Percentiles rank a stretch among this genome's conserved stretches.
These are phyloP conservation scores for Wolfiporia cocos DNA, from an alignment of 1,284 basidiomycete genomes.

Conservation along the genomic window DNA sequence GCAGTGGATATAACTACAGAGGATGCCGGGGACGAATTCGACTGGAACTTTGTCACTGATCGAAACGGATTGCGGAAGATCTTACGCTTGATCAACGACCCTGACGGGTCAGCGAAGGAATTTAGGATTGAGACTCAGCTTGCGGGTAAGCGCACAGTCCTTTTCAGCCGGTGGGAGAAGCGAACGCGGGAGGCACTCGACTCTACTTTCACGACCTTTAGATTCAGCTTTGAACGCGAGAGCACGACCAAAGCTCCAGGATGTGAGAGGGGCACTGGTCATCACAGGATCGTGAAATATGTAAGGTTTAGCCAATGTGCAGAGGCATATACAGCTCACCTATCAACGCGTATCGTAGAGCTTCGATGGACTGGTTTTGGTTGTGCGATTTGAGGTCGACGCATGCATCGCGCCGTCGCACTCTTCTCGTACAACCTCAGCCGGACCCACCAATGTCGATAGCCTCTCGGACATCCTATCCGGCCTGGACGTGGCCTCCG, in stretches of 20 bases:
- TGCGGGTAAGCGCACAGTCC: conserved; percentile 42
- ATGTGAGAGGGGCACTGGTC: conserved; percentile 36
- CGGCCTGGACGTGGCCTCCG: conserved; percentile 21
- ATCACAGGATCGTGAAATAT: conserved; percentile 48
- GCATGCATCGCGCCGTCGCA: conserved; percentile 16
- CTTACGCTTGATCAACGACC: conserved; percentile 40
- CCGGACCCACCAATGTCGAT: conserved; percentile 25
- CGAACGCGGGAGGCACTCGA: conserved; percentile 9
- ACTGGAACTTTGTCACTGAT: conserved; percentile 58
- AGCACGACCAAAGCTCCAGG: conserved; percentile 35
- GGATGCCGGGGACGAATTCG: conserved; percentile 24
- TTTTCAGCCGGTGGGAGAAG: conserved; percentile 37
- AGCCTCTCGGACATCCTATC: conserved; percentile 18
- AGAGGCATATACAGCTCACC: neutral
- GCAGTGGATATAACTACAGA: conserved; percentile 39
- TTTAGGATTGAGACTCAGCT: conserved; percentile 56
- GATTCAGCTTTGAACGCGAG: conserved; percentile 43
- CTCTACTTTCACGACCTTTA: conserved; percentile 26
- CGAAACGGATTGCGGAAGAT: conserved; percentile 53
- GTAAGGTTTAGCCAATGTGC: conserved; percentile 28
- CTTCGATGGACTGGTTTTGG: conserved; percentile 23
- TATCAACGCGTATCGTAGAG: conserved; percentile 10
- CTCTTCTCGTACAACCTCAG: neutral
- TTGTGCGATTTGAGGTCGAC: conserved; percentile 29
- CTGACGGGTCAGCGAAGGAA: conserved; percentile 25